Evolutionary conservation across 306 rosid genomes (phyloP).

Genomic region (Quercus gilva): DNA sequence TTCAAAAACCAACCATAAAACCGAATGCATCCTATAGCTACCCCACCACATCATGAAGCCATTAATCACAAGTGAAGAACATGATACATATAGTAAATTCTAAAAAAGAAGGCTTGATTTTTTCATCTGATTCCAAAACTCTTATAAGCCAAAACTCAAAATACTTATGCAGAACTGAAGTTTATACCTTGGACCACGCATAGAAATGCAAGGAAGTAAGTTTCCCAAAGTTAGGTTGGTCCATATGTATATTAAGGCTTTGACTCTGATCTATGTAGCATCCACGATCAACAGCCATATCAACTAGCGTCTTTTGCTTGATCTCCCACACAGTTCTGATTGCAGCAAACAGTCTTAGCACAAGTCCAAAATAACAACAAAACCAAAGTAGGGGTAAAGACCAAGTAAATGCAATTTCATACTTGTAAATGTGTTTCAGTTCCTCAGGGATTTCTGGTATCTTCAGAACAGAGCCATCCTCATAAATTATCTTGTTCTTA

Average conservation of each 20-base stretch:
- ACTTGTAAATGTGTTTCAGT: conserved; percentile 75
- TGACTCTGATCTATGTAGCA: conserved; percentile 92
- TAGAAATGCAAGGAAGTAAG: conserved; percentile 86
- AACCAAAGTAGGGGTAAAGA: not conserved
- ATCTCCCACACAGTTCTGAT: conserved; percentile 95
- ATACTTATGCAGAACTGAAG: not conserved
- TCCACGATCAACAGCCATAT: conserved; percentile 90
- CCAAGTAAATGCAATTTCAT: conserved; percentile 17
- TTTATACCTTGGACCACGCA: conserved; percentile 82
- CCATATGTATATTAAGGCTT: conserved; percentile 90
- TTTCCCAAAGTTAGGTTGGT: conserved; percentile 84
- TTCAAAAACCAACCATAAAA: not conserved
- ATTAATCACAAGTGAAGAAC: not conserved
- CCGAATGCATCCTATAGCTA: not conserved
- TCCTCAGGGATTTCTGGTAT: conserved; percentile 63
- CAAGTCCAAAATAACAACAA: not conserved
- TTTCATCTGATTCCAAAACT: not conserved
- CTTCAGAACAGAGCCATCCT: conserved; percentile 73
- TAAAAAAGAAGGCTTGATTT: not conserved
- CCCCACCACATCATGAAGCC: not conserved
- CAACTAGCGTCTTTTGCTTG: conserved; percentile 85
- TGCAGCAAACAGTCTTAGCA: conserved; percentile 24
- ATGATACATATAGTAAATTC: not conserved
- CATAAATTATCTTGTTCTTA: conserved; percentile 69
- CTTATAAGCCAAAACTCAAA: not conserved